Conservation (phyloP, 2,329 filamentous ascomycete species). For the Ascocoryne sarcoides region DNA sequence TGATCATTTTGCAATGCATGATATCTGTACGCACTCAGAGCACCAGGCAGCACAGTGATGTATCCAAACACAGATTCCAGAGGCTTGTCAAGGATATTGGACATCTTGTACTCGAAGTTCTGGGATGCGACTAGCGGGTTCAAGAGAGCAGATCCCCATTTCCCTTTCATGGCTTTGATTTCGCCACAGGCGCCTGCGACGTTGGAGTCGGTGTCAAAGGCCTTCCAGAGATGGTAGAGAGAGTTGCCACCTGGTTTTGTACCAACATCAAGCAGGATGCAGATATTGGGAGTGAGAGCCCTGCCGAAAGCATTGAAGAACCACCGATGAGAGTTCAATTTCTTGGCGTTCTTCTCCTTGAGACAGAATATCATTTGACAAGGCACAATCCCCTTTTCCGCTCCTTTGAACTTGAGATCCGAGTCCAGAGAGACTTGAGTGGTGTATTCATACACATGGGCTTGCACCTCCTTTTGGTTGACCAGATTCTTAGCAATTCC, state of each 20-base stretch:
- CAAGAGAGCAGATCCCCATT: conserved; percentile 69
- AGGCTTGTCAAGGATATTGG: conserved; percentile 96
- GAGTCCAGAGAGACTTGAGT: conserved; percentile 94
- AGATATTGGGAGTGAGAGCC: conserved; percentile 89
- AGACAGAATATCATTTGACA: conserved; percentile 98
- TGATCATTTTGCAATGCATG: conserved; percentile 95
- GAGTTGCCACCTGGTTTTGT: conserved; percentile 83
- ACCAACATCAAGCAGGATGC: conserved; percentile 92
- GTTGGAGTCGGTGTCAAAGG: conserved; percentile 95
- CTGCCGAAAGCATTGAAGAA: conserved; percentile 98
- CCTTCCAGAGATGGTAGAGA: conserved; percentile 98
- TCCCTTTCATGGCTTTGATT: conserved; percentile 95
- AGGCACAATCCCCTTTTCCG: conserved; percentile 96
- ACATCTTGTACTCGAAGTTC: conserved; percentile 99
- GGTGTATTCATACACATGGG: conserved; percentile 97
- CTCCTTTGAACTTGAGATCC: conserved; percentile 96
- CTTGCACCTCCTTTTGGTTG: conserved; percentile 90
- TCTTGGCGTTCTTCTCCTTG: conserved; percentile 96
- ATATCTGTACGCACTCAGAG: conserved; percentile 90
- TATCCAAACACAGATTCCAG: conserved; percentile 96
- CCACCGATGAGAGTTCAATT: conserved; percentile 97
- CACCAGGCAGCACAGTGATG: conserved; percentile 92
- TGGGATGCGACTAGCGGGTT: conserved; percentile 95
- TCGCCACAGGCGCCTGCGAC: conserved; percentile 95
- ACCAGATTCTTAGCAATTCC: conserved; percentile 98